phyloP scores from a whole-genome alignment of 2,329 filamentous ascomycete species.

The Fusarium humuli region DNA sequence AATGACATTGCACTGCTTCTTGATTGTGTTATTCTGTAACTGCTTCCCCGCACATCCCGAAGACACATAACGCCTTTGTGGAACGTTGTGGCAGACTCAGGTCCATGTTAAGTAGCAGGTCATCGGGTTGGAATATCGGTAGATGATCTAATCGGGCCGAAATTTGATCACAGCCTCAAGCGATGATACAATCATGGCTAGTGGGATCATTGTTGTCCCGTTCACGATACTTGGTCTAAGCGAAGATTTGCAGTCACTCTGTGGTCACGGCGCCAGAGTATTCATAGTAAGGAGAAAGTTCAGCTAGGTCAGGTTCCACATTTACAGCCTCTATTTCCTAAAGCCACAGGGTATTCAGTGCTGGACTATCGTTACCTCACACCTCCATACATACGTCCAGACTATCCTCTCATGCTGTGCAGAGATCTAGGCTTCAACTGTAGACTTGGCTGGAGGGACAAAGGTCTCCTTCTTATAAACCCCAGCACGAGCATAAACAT shows the following conservation, averaged over 20 bases:
- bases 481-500: slow-evolving; percentile 50
- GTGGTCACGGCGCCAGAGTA: too few relatives aligned
- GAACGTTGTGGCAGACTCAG: background rate
- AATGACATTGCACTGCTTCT: background rate
- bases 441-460: too few relatives aligned
- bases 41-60: background rate
- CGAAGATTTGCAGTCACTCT: too few relatives aligned
- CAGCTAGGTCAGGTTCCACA: too few relatives aligned
- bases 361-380: too few relatives aligned
- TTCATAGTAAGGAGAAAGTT: too few relatives aligned
- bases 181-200: background rate
- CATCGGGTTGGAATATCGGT: background rate
- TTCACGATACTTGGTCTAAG: too few relatives aligned
- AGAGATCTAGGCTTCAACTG: too few relatives aligned
- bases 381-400: too few relatives aligned
- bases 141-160: background rate
- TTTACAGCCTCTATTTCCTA: too few relatives aligned
- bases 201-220: background rate
- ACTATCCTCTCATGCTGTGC: too few relatives aligned
- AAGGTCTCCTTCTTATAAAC: slow-evolving; percentile 47
- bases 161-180: background rate
- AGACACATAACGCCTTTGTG: background rate
- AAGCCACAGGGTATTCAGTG: too few relatives aligned
- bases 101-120: background rate
- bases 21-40: background rate